Base-by-base conservation (phyloP, 2,329 filamentous ascomycete species). In the Cercospora janseana region DNA sequence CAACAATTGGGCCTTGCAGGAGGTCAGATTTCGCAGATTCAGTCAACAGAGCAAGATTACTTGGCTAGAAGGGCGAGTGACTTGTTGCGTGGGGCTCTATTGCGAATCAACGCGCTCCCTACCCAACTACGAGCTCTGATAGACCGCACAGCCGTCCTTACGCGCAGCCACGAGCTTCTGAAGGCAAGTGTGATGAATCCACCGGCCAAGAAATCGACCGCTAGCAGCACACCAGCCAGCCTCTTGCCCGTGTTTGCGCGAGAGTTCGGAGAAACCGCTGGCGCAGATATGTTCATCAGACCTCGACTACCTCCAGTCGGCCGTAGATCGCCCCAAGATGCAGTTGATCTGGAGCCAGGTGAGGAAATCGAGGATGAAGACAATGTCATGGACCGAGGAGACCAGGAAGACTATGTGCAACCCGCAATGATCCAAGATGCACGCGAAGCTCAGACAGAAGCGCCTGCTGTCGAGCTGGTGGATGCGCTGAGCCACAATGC, bases 71-170 rank as follows among this genome's bases (percentile, higher is more conserved):
- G 85, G 7, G 87, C 88, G 1, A 71, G 72, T 9, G 58, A 64
- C 5, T 76, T 96, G 12, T 75, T 96, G 9, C 75, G 81, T 4
- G 50, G 58, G 7, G 48, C 55, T 1, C 74, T 94, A 15, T 77
- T 77, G 13, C 75, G 76, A 50, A 69, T 93, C 3, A 82, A 85
- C 1, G 80, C 86, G 49, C 70, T 95, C 28, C 79, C 86, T n/a
- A 80, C 85, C 6, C 80, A 86, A 2, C 66, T 88, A 15, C 84
- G 92, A 45, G 80, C 83, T 8, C 81, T 88, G 41, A 76, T 95
- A 55, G 89, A 96, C 63, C 86, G 87, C 57, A 88, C 87, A 2
- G 86, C 88, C 15, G 85, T 95, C 49, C 72, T 95, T 16, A 79
- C 77, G 4, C 76, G 78, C 52, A 78, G 85, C 66, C 83, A 82